phyloP scores from a whole-genome alignment of 495 filamentous ascomycete genomes.

The Trichoderma orchidacearum region DNA sequence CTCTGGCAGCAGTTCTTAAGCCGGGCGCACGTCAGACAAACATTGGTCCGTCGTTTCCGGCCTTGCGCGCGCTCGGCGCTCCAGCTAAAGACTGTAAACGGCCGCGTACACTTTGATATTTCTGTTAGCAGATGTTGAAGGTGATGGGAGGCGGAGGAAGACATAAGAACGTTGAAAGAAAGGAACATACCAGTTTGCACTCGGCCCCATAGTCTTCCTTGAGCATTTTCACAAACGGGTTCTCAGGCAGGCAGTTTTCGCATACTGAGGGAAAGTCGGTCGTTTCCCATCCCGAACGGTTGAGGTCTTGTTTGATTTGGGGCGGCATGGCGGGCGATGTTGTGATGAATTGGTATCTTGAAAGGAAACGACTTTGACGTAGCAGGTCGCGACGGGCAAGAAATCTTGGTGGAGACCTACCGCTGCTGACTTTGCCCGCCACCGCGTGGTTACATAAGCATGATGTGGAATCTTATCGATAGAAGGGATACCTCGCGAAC shows the following conservation, averaged over 20 bases:
- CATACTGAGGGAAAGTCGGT: constrained; percentile 66
- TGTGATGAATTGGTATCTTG: background rate
- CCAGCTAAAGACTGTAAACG: constrained; percentile 94
- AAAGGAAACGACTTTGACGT: too few species aligned
- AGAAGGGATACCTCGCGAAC: too few species aligned
- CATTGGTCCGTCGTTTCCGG: constrained; percentile 74
- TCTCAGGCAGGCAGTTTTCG: constrained; percentile 77
- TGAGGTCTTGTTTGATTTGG: constrained; percentile 90
- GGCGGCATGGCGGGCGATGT: constrained; percentile 27
- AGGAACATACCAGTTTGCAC: constrained; percentile 41
- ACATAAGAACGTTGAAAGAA: background rate
- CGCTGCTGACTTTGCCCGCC: background rate
- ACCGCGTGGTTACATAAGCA: background rate
- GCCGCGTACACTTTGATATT: constrained; percentile 55
- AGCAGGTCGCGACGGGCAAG: background rate
- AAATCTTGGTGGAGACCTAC: background rate
- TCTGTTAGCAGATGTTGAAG: background rate
- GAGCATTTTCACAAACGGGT: constrained; percentile 96
- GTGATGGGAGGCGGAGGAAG: background rate
- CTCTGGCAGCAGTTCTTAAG: constrained; percentile 97
- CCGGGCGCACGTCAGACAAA: constrained; percentile 90
- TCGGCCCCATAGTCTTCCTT: constrained; percentile 85
- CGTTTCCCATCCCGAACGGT: constrained; percentile 89
- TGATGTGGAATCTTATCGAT: constrained; percentile 1
- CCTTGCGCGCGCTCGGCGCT: constrained; percentile 74